Conservation (phyloP, 768 basidiomycete genomes). For the Paxillus involutus region DNA sequence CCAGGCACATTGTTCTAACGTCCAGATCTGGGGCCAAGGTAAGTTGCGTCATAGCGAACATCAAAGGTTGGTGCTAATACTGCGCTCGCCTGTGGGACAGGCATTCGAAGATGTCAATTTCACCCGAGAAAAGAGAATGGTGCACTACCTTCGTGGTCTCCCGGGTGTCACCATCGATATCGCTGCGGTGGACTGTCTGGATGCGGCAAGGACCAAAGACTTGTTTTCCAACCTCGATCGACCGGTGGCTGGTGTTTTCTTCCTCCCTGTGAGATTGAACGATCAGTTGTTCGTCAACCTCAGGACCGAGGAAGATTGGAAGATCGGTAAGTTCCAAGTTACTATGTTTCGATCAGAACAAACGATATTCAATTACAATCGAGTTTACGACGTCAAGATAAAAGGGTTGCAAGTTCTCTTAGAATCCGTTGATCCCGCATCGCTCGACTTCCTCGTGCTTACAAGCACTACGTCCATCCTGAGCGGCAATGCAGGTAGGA, state of each 20-base stretch:
- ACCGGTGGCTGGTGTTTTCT: neutral
- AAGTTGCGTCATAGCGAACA: neutral
- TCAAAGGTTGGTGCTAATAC: neutral
- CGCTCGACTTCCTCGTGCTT: conserved; percentile 15
- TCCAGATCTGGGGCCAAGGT: conserved; percentile 13
- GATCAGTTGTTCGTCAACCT: conserved; percentile 11
- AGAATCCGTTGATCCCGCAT: conserved; percentile 6
- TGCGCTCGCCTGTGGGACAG: neutral
- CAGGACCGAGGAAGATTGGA: conserved; percentile 12
- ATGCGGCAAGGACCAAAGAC: neutral
- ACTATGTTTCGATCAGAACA: neutral
- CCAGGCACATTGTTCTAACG: conserved; percentile 21
- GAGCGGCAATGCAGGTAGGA: conserved; percentile 5
- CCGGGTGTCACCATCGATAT: neutral
- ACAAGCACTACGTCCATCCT: conserved; percentile 5
- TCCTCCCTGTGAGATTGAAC: conserved; percentile 4
- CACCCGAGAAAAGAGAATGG: neutral
- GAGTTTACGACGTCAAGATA: conserved; percentile 17
- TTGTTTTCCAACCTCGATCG: neutral
- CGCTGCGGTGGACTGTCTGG: neutral
- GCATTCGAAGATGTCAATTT: neutral
- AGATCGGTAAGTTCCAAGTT: neutral
- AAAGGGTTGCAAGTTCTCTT: conserved; percentile 11
- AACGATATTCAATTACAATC: neutral
- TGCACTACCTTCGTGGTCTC: neutral